Evolutionary conservation across 148 eudicot species (phyloP).

Genomic region (Camellia sinensis): DNA sequence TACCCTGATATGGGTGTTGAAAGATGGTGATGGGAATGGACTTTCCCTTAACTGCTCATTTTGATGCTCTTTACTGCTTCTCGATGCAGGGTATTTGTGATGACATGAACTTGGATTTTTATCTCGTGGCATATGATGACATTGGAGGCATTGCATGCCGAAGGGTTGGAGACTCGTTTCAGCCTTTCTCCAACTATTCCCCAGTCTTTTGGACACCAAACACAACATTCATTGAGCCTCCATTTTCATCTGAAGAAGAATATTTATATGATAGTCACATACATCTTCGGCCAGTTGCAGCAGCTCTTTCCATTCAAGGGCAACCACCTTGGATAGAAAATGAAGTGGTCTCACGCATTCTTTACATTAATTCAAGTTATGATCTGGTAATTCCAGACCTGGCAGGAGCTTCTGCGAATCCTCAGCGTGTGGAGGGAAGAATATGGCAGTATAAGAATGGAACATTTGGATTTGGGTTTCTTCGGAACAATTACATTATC

Average conservation of each 20-base stretch:
- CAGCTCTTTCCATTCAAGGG: conserved; percentile 18
- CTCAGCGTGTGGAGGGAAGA: conserved; percentile 69
- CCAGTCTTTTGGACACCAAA: conserved; percentile 87
- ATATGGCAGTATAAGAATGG: conserved; percentile 84
- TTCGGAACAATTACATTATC: conserved; percentile 58
- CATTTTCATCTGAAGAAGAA: conserved; percentile 72
- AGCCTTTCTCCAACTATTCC: conserved; percentile 49
- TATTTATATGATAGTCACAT: conserved; percentile 56
- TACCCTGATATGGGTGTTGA: neutral
- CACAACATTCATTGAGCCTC: conserved; percentile 62
- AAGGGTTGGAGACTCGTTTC: conserved; percentile 68
- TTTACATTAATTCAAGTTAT: conserved; percentile 74
- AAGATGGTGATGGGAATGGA: neutral
- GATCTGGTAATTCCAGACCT: conserved; percentile 62
- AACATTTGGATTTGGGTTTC: conserved; percentile 82
- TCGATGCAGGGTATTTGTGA: conserved; percentile 74
- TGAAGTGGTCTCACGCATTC: conserved; percentile 53
- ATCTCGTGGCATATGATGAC: conserved; percentile 74
- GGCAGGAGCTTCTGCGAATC: conserved; percentile 47
- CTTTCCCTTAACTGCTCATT: neutral
- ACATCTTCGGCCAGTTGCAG: conserved; percentile 53
- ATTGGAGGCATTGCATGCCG: conserved; percentile 87
- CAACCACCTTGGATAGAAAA: conserved; percentile 21
- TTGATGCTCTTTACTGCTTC: conserved; percentile 24
- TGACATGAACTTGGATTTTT: conserved; percentile 76